Conservation (phyloP, 176 grass and related monocot species). For the Oryza longistaminata region DNA sequence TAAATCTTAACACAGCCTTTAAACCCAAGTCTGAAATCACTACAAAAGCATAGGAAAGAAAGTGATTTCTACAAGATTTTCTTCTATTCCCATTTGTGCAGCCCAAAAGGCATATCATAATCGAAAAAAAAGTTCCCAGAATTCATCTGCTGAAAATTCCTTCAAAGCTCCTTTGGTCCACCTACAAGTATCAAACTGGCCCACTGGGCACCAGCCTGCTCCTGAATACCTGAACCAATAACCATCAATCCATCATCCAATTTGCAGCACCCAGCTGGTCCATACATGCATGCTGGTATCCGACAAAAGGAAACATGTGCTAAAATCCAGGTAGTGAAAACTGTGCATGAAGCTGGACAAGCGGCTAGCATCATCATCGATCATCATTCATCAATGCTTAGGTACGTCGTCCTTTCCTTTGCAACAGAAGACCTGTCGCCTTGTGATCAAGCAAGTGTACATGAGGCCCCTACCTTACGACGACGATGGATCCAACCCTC, state of each 20-base stretch:
- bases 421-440: background rate
- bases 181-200: background rate
- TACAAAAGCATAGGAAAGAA: background rate
- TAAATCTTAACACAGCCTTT: background rate
- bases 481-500: background rate
- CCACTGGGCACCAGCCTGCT: background rate
- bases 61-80: background rate
- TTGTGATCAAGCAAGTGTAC: background rate
- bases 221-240: background rate
- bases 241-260: background rate
- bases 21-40: background rate
- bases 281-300: background rate
- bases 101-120: background rate
- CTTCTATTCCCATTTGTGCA: background rate
- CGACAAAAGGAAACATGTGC: background rate
- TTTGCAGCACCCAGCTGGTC: background rate
- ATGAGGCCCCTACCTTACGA: background rate
- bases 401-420: background rate
- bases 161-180: background rate
- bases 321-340: background rate
- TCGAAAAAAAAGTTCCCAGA: no score
- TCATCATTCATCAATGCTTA: constrained; percentile 4
- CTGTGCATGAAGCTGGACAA: background rate
- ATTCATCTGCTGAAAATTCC: no score
- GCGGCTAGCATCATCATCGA: background rate